A percentile compares a stretch with the other conserved stretches of the same genome.
These are phyloP conservation scores for Trichophyton simii DNA, from an alignment of 2,329 filamentous ascomycete species.

Conservation along the genomic window DNA sequence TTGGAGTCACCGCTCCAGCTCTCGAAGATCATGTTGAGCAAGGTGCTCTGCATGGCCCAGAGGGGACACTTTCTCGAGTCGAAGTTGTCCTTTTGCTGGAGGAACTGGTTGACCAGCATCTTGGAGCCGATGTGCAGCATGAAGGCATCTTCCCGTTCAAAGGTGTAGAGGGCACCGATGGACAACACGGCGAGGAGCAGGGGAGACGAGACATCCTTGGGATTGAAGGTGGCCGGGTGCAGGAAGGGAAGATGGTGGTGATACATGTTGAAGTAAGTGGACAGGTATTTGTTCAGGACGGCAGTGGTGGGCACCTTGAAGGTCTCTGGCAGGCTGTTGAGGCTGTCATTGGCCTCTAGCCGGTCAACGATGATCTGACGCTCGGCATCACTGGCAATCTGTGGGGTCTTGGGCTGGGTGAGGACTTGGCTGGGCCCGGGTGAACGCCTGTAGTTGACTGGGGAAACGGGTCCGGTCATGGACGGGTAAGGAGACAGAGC, in stretches of 20 bases:
- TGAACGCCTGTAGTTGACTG: conserved; percentile 57
- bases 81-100: conserved; percentile 97
- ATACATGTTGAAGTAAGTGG: conserved; percentile 93
- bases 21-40: conserved; percentile 97
- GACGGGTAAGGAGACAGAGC: conserved; percentile 60
- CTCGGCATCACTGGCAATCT: conserved; percentile 73
- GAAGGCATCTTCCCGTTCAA: conserved; percentile 93
- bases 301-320: conserved; percentile 74
- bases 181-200: conserved; percentile 81
- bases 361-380: conserved; percentile 75
- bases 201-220: conserved; percentile 65
- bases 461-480: conserved; percentile 55
- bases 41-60: conserved; percentile 95
- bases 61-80: conserved; percentile 93
- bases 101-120: conserved; percentile 88
- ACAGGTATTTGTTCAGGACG: conserved; percentile 79
- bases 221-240: conserved; percentile 81
- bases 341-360: conserved; percentile 66
- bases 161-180: conserved; percentile 90
- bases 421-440: conserved; percentile 55
- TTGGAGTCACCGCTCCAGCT: conserved; percentile 99
- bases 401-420: conserved; percentile 59
- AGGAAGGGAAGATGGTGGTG: conserved; percentile 94
- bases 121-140: conserved; percentile 96
- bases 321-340: conserved; percentile 71